Evolutionary conservation across 768 basidiomycete genomes (phyloP), one percentile per base, ranked within the genome.

Genomic region (Neoboletus magnificus): DNA sequence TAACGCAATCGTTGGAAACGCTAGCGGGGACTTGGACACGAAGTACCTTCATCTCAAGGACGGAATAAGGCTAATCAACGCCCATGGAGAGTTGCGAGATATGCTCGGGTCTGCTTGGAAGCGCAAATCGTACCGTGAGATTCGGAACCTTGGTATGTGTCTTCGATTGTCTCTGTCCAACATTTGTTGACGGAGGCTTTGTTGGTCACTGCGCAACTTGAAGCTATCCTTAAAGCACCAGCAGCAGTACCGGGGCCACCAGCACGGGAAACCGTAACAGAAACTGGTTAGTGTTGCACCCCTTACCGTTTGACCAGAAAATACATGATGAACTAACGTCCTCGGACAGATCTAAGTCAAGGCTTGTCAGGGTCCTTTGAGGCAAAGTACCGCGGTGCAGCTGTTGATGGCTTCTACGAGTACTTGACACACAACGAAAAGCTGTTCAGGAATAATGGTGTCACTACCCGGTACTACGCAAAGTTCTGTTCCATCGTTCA

Each of bases 111-210:
- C 42, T 1, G 58, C 58, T 8, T 58, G 58, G 55, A 10, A 11
- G n/a, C 16, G 9, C 2, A 57, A 39, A 23, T 49, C 50, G 6
- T 52, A 45, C 13, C 30, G 37, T 42, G 41, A 57, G 22, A 52
- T 57, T 45, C 55, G 55, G 29, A 59, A 48, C 47, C 58, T 59
- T 10, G 49, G 57, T 59, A 0, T 13, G 50, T 36, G 7, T 23
- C 29, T 27, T 5, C 27, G 27, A n/a, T n/a, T n/a, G 5, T 27
- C 27, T 27, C 27, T 27, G 27, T 27, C 27, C 27, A 27, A 27
- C 5, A n/a, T n/a, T 27, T 27, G 27, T 27, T 27, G 27, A 27
- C 27, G 27, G 27, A n/a, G n/a, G n/a, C n/a, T 27, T 27, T 27
- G 27, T 27, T 27, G 27, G 27, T 5, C 27, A 27, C 5, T 27